Conservation (phyloP, 805 yeast species). For the Ascoidea rubescens region DNA sequence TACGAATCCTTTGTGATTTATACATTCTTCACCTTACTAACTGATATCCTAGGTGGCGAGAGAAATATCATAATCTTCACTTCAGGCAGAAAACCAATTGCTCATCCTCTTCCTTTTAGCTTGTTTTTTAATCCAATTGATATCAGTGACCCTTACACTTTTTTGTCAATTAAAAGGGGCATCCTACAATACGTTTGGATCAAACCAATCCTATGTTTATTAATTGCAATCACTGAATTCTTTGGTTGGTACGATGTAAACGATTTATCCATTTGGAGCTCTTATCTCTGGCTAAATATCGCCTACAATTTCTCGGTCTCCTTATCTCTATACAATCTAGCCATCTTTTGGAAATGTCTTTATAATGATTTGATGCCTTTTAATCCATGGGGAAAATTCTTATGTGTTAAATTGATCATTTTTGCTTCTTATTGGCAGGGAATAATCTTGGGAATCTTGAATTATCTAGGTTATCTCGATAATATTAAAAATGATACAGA, state of each 20-base stretch:
- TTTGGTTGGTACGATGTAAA: constrained; percentile 37
- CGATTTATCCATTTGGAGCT: constrained; percentile 30
- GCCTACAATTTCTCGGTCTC: constrained; percentile 73
- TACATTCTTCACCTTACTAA: constrained; percentile 75
- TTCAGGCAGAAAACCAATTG: constrained; percentile 58
- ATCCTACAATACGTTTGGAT: constrained; percentile 92
- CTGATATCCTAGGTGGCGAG: constrained; percentile 86
- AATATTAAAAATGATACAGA: constrained; percentile 19
- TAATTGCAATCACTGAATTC: constrained; percentile 32
- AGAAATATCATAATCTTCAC: constrained; percentile 61
- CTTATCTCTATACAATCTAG: constrained; percentile 69
- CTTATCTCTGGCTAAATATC: constrained; percentile 51
- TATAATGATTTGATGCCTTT: constrained; percentile 62
- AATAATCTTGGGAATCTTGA: constrained; percentile 37
- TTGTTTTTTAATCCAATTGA: constrained; percentile 46
- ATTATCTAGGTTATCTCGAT: constrained; percentile 29
- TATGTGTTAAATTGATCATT: constrained; percentile 85
- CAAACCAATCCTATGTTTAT: constrained; percentile 66
- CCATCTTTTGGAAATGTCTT: constrained; percentile 88
- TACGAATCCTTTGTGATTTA: constrained; percentile 95
- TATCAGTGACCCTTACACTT: constrained; percentile 74
- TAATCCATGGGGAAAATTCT: constrained; percentile 83
- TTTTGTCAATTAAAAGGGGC: constrained; percentile 66
- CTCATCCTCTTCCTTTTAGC: constrained; percentile 46
- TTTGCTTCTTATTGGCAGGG: constrained; percentile 99